Evolutionary conservation across 164 flowering plant species (phyloP), one percentile per base, ranked within the genome.

Genomic region (Umbellularia californica): DNA sequence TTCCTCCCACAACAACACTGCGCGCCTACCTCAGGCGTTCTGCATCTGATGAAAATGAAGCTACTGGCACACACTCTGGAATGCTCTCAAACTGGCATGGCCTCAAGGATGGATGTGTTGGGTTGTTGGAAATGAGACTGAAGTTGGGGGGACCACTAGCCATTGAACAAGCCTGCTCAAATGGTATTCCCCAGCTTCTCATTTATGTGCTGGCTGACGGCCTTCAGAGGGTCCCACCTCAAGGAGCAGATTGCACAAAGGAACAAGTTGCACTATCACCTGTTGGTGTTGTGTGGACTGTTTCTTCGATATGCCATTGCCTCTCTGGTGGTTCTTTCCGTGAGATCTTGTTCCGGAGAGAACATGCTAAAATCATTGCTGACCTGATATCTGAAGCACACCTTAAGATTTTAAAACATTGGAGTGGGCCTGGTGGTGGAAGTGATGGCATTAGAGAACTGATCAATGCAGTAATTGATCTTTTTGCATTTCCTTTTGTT

Each of bases 341-440:
- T 69, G 97, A 92, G 75, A 85, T 92, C 72, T 79, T 93, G 79
- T 72, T 90, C 13, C 87, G 81, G 76, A 85, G 73, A 76, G 98
- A 90, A 75, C 82, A 86, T 67, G 75, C 93, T 71, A 92, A 88
- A 80, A 81, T 85, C 70, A 80, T 95, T 17, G 73, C 81, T 73
- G 82, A 83, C 69, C 79, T 93, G 83, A 79, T 92, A 71, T 86
- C 88, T 78, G 94, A 89, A 75, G 77, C 77, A 11, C 97, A 95
- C 82, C 90, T 95, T 65, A 89, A 85, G 83, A 86, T 88, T 76
- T 85, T 93, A 50, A 88, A 81, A 70, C 72, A 78, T 81, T 95
- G 99, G 99, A 81, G 64, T 75, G 99, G 97, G 63, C 97, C 94
- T 71, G 97, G 98, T 77, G 99, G 98, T 79, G 99, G 98, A 50